Conservation (phyloP, 129 eudicot species). For the Ambrosia trifida region DNA sequence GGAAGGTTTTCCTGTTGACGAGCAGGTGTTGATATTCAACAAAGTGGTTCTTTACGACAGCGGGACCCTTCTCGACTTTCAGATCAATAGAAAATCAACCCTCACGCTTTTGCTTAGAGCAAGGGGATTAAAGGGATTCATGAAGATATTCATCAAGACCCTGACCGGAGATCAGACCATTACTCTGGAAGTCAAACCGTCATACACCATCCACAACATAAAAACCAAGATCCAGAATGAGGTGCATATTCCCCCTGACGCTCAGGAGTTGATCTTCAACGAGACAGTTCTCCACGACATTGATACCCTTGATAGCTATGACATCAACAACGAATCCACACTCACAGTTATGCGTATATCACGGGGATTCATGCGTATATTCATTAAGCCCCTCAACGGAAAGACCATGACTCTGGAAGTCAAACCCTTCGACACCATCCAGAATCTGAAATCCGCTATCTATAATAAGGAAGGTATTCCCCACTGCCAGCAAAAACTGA, state of each 20-base stretch:
- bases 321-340: not conserved
- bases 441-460: too few relatives aligned
- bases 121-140: not conserved
- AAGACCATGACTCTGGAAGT: not conserved
- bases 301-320: not conserved
- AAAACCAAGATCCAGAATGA: not conserved
- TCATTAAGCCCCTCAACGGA: not conserved
- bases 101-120: not conserved
- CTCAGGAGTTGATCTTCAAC: not conserved
- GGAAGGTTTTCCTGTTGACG: not conserved
- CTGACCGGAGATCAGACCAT: not conserved
- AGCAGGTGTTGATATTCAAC: not conserved
- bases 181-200: not conserved
- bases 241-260: not conserved
- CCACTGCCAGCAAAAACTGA: not conserved
- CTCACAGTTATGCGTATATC: not conserved
- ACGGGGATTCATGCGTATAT: not conserved
- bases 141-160: slow-evolving; percentile 23
- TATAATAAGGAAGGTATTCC: not conserved
- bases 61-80: not conserved
- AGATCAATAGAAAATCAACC: not conserved
- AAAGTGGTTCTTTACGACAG: not conserved
- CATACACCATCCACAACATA: not conserved
- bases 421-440: not conserved
- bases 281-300: not conserved